Evolutionary conservation across 768 basidiomycete species (phyloP), one percentile per base, ranked within the genome.

Genomic region (Phlegmacium glaucopus): DNA sequence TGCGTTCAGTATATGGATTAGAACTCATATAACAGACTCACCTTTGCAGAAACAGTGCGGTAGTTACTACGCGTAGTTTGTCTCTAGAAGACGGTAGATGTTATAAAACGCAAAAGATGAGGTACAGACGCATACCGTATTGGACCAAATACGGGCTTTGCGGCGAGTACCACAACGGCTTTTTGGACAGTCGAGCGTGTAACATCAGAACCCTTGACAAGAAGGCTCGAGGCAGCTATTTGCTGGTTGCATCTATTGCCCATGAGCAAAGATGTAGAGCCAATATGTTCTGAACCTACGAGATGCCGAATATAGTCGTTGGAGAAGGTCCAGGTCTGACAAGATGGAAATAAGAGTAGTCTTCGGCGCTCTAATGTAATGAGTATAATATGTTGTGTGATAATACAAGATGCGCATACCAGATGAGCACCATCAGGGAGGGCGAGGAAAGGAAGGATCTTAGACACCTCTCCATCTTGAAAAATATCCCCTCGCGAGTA

Each of bases 131-230:
- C 60, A 22, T 15, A 88, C 87, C 94, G 82, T 66, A 98, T 91
- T 9, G 93, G 92, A 10, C 96, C 96, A 59, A 95, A 95, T 2
- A 94, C 80, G 0, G 93, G 92, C 60, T 90, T 89, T 10, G 86
- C 81, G 4, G 92, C 94, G 29, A 99, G 74, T 3, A 99, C 90
- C 0, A 98, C 92, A 3, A 99, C 90, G 0, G 96, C 94, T 63
- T 98, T 99, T 66, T 99, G 96, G 0, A 99, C 96, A 8, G 87
- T 98, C 4, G 89, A 92, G 12, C 96, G 83, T 4, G 96, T 98
- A 13, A 98, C 90, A 53, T 96, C 94, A 2, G 79, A 72, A 32
- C 82, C 78, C 60, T 85, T 87, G 39, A 88, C 85, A 4, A 92
- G 71, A 25, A 99, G 75, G 17, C 83, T 75, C 0, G 85, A 77